Percentiles rank a stretch among this genome's conserved stretches.
Conservation (phyloP, 2,329 filamentous ascomycete species). For the Apiospora phragmitis region DNA sequence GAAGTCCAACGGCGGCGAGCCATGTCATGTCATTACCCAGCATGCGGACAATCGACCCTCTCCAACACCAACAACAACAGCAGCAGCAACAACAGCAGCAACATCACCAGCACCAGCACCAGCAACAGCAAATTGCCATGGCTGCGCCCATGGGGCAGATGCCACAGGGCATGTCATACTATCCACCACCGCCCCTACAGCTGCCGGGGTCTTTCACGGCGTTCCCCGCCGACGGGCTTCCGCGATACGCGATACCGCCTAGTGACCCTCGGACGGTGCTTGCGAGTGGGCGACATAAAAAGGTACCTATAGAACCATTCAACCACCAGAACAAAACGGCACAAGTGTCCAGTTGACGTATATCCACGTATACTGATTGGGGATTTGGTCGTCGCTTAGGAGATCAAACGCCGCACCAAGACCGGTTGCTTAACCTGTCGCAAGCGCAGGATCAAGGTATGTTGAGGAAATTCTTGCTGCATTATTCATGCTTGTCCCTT, state of each 20-base stretch:
- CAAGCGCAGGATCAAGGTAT: slow-evolving; percentile 63
- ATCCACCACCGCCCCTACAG: slow-evolving; percentile 37
- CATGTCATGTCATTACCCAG: slow-evolving; percentile 41
- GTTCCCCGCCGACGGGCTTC: slow-evolving; percentile 43
- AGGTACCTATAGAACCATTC: slow-evolving; percentile 41
- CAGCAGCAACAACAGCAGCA: slow-evolving; percentile 27
- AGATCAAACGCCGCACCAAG: slow-evolving; percentile 64
- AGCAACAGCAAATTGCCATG: slow-evolving; percentile 38
- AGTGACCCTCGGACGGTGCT: slow-evolving; percentile 49
- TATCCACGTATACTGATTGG: slow-evolving; percentile 19
- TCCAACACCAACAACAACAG: slow-evolving; percentile 22
- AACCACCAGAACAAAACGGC: slow-evolving; percentile 11
- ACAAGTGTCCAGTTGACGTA: slow-evolving; percentile 27
- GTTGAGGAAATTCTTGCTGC: slow-evolving; percentile 27
- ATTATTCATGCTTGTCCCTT: slow-evolving; percentile 19
- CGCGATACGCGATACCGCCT: slow-evolving; percentile 47
- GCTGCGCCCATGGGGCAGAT: slow-evolving; percentile 37
- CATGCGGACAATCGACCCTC: slow-evolving; percentile 42
- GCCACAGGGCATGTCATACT: slow-evolving; percentile 44
- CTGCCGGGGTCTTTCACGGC: slow-evolving; percentile 40
- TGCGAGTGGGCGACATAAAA: slow-evolving; percentile 54
- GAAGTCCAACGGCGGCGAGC: slow-evolving; percentile 28
- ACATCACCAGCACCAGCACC: slow-evolving; percentile 20
- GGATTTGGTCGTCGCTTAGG: slow-evolving; percentile 38
- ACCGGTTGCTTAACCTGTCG: slow-evolving; percentile 64